These are phyloP conservation scores for Aspergillus sclerotioniger DNA, from an alignment of 495 filamentous ascomycete genomes.

Conservation along the genomic window DNA sequence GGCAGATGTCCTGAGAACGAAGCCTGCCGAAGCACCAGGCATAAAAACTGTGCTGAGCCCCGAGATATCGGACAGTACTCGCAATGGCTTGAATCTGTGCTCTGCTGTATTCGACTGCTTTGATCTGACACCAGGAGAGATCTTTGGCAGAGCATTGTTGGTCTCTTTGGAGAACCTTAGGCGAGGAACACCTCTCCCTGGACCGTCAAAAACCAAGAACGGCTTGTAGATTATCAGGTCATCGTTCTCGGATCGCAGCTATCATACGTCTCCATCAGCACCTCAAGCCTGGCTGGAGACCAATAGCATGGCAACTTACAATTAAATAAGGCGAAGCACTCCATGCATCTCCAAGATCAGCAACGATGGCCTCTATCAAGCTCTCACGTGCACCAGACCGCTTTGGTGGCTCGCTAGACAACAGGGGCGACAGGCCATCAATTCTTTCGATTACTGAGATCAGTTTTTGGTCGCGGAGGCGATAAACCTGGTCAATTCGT, in stretches of 20 bases:
- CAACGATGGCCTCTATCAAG: constrained; percentile 73
- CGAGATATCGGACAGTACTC: constrained; percentile 61
- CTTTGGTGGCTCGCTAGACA: constrained; percentile 70
- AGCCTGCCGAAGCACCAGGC: constrained; percentile 71
- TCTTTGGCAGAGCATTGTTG: constrained; percentile 58
- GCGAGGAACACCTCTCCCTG: constrained; percentile 32
- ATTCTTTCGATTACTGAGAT: constrained; percentile 58
- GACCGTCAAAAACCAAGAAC: constrained; percentile 45
- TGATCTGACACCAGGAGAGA: constrained; percentile 35
- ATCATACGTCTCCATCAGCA: constrained; percentile 13
- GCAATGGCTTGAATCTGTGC: constrained; percentile 51
- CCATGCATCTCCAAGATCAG: constrained; percentile 76
- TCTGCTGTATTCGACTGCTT: constrained; percentile 38
- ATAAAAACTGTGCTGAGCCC: constrained; percentile 80
- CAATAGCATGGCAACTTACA: constrained; percentile 43
- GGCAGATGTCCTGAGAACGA: constrained; percentile 74
- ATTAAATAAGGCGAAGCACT: constrained; percentile 75
- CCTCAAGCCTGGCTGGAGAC: not conserved
- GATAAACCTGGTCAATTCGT: constrained; percentile 35
- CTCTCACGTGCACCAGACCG: constrained; percentile 67
- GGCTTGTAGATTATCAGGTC: constrained; percentile 89
- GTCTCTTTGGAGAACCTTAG: constrained; percentile 76
- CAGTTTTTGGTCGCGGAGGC: constrained; percentile 36
- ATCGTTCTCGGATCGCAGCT: constrained; percentile 75
- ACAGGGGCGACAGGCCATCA: constrained; percentile 70